phyloP scores from a whole-genome alignment of 371 early-diverging fungal species.

The Phascolomyces articulosus region DNA sequence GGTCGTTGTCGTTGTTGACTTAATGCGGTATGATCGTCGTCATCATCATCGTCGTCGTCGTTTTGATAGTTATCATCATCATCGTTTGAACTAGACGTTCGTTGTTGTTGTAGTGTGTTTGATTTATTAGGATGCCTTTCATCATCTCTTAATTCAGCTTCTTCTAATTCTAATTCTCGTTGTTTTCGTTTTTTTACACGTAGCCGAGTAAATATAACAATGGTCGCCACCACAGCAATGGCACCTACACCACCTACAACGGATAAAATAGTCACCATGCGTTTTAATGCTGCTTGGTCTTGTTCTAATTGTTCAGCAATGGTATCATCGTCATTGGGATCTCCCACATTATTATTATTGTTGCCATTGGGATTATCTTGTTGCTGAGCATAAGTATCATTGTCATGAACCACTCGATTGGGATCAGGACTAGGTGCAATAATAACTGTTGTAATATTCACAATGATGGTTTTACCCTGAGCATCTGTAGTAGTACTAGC shows the following conservation, averaged over 20 bases:
- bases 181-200: constrained; percentile 14
- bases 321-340: constrained; percentile 12
- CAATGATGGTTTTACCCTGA: constrained; percentile 10
- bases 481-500: background rate
- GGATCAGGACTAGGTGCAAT: constrained; percentile 20
- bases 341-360: background rate
- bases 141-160: background rate
- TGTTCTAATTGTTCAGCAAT: constrained; percentile 20
- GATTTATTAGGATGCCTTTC: background rate
- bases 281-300: constrained; percentile 24
- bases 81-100: background rate
- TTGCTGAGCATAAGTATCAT: constrained; percentile 14
- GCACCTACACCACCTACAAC: constrained; percentile 24
- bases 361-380: background rate
- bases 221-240: constrained; percentile 22
- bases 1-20: constrained; percentile 2
- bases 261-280: constrained; percentile 26
- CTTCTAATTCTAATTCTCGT: constrained; percentile 10
- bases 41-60: too few species aligned
- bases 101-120: background rate
- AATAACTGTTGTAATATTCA: constrained; percentile 17
- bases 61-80: background rate
- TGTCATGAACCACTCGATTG: constrained; percentile 17
- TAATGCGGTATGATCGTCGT: too few species aligned
- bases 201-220: constrained; percentile 24